Percentiles rank a stretch among this genome's conserved stretches.
These are phyloP conservation scores for Pseudohalonectria lignicola DNA, from an alignment of 2,329 filamentous ascomycete species.

Conservation along the genomic window DNA sequence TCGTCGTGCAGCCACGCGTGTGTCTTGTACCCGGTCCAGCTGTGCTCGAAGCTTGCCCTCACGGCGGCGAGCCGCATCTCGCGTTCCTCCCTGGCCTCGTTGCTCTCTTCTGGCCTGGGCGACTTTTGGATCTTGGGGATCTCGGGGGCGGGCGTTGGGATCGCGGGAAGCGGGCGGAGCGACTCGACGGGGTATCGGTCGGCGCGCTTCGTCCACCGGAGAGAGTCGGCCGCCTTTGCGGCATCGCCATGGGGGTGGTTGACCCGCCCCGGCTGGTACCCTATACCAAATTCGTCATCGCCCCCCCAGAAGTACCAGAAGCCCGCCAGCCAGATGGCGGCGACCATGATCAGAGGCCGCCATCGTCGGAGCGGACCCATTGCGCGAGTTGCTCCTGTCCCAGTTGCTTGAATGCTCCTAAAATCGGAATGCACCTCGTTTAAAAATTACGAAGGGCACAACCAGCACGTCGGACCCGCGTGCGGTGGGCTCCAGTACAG, in stretches of 20 bases:
- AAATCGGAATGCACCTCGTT: too few species aligned
- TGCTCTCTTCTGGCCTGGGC: conserved; percentile 33
- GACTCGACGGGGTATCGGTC: conserved; percentile 21
- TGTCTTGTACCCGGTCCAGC: conserved; percentile 50
- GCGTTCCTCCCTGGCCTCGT: conserved; percentile 19
- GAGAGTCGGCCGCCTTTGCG: conserved; percentile 1
- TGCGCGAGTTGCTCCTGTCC: too few species aligned
- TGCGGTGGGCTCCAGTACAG: too few species aligned
- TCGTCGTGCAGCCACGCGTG: conserved; percentile 56
- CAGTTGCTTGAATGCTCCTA: too few species aligned
- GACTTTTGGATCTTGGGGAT: conserved; percentile 53
- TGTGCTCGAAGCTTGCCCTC: conserved; percentile 38
- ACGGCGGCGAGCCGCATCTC: conserved; percentile 30
- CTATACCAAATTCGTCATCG: not conserved
- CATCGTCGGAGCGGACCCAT: conserved; percentile 10
- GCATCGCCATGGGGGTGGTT: conserved; percentile 1
- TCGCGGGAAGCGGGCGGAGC: conserved; percentile 22
- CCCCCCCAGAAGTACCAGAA: conserved; percentile 5
- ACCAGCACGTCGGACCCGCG: too few species aligned
- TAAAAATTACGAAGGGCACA: too few species aligned
- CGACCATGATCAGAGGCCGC: conserved; percentile 7
- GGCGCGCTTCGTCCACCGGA: conserved; percentile 20
- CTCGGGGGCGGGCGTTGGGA: conserved; percentile 24
- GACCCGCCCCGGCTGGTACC: not conserved
- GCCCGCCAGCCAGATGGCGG: conserved; percentile 4